These are phyloP conservation scores for Chlamydomonas eustigma DNA, from an alignment of 139 green algal species.

Conservation along the genomic window DNA sequence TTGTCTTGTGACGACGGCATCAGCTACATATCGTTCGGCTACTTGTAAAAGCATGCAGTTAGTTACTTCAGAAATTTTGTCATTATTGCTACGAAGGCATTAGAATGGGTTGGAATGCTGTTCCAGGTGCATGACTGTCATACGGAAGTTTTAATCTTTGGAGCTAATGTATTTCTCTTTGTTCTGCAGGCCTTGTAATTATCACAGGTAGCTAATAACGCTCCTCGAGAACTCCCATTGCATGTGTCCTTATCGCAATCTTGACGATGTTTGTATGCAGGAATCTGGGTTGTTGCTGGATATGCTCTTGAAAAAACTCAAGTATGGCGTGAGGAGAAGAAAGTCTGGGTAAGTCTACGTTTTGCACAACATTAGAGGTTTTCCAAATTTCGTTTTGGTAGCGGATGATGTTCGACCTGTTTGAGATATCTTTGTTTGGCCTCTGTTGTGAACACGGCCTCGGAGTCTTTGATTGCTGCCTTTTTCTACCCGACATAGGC, in stretches of 20 bases:
- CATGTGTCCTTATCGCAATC: not conserved
- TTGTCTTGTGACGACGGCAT: too few species aligned
- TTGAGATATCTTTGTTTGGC: too few species aligned
- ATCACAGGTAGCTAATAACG: conserved; percentile 10
- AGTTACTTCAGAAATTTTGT: too few species aligned
- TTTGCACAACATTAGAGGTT: not conserved
- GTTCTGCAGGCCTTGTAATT: conserved; percentile 9
- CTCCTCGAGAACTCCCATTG: not conserved
- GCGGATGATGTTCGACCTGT: too few species aligned
- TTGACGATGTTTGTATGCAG: not conserved
- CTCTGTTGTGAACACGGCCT: too few species aligned
- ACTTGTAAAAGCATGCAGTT: too few species aligned
- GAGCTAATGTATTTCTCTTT: not conserved
- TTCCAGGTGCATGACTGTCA: conserved; percentile 4
- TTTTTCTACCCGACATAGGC: conserved; percentile 4
- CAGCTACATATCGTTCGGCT: too few species aligned
- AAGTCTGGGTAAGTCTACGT: conserved; percentile 10
- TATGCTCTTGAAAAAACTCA: not conserved
- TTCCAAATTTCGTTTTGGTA: not conserved
- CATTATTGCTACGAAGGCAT: too few species aligned
- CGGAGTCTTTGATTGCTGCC: too few species aligned
- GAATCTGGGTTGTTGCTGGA: conserved; percentile 16
- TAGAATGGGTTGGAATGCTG: conserved; percentile 26
- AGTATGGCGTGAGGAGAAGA: conserved; percentile 21
- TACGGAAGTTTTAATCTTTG: not conserved